These are phyloP conservation scores for Handroanthus guayacan DNA, from an alignment of 257 asterid genomes.

Conservation along the genomic window DNA sequence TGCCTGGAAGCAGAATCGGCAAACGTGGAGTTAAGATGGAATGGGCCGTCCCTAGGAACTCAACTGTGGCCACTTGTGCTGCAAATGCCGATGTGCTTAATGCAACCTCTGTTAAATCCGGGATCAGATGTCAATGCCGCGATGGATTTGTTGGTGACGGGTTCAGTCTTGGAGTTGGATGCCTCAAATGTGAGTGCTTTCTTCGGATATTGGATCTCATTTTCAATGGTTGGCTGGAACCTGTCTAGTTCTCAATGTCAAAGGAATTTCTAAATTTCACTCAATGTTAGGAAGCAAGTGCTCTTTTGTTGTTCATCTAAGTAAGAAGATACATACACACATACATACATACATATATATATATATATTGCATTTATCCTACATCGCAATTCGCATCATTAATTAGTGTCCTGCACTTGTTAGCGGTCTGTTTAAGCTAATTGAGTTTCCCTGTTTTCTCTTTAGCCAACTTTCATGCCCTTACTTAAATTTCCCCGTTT, in stretches of 20 bases:
- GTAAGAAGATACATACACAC: no score
- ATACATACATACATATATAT: no score
- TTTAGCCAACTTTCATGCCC: background rate
- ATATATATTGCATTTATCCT: background rate
- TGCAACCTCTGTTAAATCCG: constrained; percentile 58
- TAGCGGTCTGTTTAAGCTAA: background rate
- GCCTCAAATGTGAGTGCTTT: constrained; percentile 61
- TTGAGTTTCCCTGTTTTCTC: background rate
- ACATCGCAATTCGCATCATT: background rate
- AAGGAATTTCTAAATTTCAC: background rate
- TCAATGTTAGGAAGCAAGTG: background rate
- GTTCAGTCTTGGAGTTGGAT: constrained; percentile 58
- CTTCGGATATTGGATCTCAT: background rate
- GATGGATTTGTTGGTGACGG: constrained; percentile 74
- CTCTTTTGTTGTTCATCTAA: no score
- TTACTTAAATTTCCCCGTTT: background rate
- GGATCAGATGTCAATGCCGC: constrained; percentile 63
- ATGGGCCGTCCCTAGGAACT: constrained; percentile 69
- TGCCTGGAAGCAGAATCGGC: constrained; percentile 47
- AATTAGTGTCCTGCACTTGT: background rate
- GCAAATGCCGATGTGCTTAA: constrained; percentile 49
- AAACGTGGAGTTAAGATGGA: constrained; percentile 67
- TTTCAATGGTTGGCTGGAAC: background rate
- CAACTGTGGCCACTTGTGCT: constrained; percentile 49
- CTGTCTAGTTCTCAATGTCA: background rate